Base-by-base conservation (phyloP, 352 stramenopile species). In the Phytopythium vexans region DNA sequence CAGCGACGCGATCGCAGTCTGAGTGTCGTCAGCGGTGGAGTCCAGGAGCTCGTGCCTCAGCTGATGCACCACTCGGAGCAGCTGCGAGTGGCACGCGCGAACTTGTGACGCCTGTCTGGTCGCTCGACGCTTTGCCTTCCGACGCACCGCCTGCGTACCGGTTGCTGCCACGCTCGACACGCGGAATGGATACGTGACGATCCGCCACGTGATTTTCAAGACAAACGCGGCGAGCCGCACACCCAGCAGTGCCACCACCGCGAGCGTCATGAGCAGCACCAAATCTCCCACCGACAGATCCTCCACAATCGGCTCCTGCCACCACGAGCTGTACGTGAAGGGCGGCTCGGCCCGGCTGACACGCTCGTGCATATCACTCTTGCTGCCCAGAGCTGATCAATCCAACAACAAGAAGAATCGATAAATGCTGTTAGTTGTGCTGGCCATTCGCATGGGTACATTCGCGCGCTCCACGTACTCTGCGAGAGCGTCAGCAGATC, bases 401-500 rank as follows among this genome's bases (percentile, higher is more conserved):
- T 43, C 15, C 6, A 15, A 34, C 16, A 35, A 42, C 41, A 61
- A 42, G 31, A 16, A 64, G 38, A 37, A 53, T 16, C 3, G 14
- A 1, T 32, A 37, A 58, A 27, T 33, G 52, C 11, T 10, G 2
- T 16, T 48, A 36, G 32, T 48, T 11, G 8, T 31, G 12, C 38
- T 33, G 9, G n/a, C 10, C 21, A 33, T 27, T 8, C 11, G 6
- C 21, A 11, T 48, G 39, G 41, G 49, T 48, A 49, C 41, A 56
- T 2, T 4, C 9, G 8, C 41, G 27, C 36, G 27, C n/a, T 34
- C 21, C 55, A n/a, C 56, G 47, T 75, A 80, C 74, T 64, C 74
- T 77, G 40, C 49, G 81, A 66, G n/a, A 77, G 59, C 36, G 63
- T 68, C 46, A 73, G 75, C 58, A 85, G 67, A 41, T 85, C 74